A percentile compares a stretch with the other conserved stretches of the same genome.
Conservation (phyloP, 495 filamentous ascomycete genomes). For the Talaromyces trachyspermus region DNA sequence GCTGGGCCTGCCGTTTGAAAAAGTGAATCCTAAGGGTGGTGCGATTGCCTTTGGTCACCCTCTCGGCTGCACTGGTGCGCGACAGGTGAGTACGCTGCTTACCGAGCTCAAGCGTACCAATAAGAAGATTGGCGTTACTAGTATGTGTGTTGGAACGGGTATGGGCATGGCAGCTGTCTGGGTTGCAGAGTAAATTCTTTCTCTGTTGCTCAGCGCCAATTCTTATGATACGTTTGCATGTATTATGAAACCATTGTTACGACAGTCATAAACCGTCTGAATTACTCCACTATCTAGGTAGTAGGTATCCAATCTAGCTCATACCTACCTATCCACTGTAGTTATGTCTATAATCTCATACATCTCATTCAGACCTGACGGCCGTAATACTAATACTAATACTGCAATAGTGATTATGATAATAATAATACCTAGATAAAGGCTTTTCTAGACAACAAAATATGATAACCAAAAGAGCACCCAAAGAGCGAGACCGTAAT, state of each 20-base stretch:
- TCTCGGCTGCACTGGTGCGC: constrained; percentile 85
- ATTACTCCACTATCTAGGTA: no score
- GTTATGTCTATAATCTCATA: no score
- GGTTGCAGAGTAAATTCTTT: constrained; percentile 64
- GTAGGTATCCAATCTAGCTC: no score
- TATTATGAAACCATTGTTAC: no score
- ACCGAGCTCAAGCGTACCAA: constrained; percentile 77
- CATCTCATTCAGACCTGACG: no score
- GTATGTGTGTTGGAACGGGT: constrained; percentile 95
- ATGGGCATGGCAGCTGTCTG: constrained; percentile 97
- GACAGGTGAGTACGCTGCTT: constrained; percentile 87
- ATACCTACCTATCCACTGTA: no score
- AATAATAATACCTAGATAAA: no score
- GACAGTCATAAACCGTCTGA: no score
- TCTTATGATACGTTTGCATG: no score
- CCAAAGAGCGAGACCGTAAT: not conserved
- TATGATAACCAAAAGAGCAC: not conserved
- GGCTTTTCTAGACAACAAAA: no score
- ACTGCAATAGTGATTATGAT: no score
- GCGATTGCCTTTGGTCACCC: constrained; percentile 99
- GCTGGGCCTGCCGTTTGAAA: constrained; percentile 65
- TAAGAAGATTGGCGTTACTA: constrained; percentile 81
- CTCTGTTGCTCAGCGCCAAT: not conserved
- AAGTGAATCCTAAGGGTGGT: constrained; percentile 96
- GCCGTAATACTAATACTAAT: no score